phyloP scores from a whole-genome alignment of 164 flowering plant species.

The Stephania yunnanensis region DNA sequence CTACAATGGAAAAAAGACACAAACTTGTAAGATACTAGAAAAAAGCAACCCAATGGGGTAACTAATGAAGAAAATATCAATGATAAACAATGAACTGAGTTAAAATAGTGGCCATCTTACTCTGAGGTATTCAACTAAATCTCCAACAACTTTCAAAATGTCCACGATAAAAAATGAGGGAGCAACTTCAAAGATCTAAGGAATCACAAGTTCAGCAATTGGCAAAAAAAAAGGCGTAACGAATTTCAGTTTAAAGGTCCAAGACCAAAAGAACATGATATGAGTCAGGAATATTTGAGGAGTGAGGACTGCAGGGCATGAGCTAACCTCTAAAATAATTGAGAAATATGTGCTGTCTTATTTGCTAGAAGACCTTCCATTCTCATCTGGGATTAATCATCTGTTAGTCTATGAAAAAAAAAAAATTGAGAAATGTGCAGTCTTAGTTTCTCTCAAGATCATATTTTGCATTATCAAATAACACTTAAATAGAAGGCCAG shows the following conservation, averaged over 20 bases:
- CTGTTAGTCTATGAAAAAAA: background rate
- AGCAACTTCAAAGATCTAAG: conserved; percentile 82
- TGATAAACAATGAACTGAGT: background rate
- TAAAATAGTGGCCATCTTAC: conserved; percentile 31
- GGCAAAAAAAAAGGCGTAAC: background rate
- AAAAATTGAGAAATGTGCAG: no score
- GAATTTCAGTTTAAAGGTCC: background rate
- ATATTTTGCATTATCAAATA: no score
- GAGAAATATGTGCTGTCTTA: conserved; percentile 58
- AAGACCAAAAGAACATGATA: background rate
- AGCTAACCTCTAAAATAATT: conserved; percentile 71
- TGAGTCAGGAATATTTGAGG: background rate
- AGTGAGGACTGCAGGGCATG: background rate
- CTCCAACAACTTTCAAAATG: conserved; percentile 79
- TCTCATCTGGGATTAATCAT: conserved; percentile 69
- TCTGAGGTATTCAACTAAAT: conserved; percentile 68
- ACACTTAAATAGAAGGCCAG: no score
- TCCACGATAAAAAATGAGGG: conserved; percentile 90
- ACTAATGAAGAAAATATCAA: background rate
- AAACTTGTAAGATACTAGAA: background rate
- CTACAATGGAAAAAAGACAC: background rate
- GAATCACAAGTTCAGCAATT: background rate
- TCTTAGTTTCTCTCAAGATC: no score
- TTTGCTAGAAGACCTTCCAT: conserved; percentile 84
- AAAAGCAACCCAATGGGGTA: background rate